phyloP scores from a whole-genome alignment of 208 protist genomes.

The Leishmania arabica region DNA sequence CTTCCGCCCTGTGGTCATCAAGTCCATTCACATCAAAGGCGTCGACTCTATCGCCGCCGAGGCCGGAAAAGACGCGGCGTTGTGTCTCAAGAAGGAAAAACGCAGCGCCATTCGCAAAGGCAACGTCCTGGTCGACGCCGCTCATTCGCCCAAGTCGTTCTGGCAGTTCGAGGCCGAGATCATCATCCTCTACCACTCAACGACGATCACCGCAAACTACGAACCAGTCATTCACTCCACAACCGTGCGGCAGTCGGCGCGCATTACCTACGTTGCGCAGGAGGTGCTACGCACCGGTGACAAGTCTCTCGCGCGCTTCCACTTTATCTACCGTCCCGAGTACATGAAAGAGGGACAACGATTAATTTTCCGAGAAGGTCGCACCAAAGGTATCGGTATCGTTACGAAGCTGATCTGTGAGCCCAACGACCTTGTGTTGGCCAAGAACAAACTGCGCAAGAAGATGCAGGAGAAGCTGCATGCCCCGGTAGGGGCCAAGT shows the following conservation, averaged over 20 bases:
- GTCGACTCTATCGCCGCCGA: constrained; percentile 77
- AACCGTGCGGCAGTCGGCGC: constrained; percentile 89
- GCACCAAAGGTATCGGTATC: constrained; percentile 93
- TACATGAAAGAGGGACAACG: constrained; percentile 90
- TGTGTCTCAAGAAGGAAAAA: constrained; percentile 97
- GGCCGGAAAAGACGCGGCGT: constrained; percentile 90
- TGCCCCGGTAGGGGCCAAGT: constrained; percentile 8
- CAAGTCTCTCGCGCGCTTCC: constrained; percentile 91
- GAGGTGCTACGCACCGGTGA: constrained; percentile 95
- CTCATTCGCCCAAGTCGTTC: constrained; percentile 62
- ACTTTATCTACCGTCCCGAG: constrained; percentile 95
- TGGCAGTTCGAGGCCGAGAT: constrained; percentile 98
- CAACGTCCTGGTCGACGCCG: constrained; percentile 88
- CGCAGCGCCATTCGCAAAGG: constrained; percentile 94
- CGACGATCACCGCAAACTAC: constrained; percentile 97
- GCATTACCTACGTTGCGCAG: constrained; percentile 86
- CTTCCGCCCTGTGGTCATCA: constrained; percentile 90
- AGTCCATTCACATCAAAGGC: constrained; percentile 95
- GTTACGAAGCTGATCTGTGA: constrained; percentile 74
- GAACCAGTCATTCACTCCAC: constrained; percentile 97
- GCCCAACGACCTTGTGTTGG: constrained; percentile 48
- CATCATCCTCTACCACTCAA: constrained; percentile 97
- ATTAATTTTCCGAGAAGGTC: constrained; percentile 95
- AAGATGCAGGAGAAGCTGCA: constrained; percentile 28
- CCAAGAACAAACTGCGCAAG: constrained; percentile 48